Percentiles rank a stretch among this genome's conserved stretches.
Evolutionary conservation across 306 rosid genomes (phyloP).

Genomic region (Begonia peltatifolia): DNA sequence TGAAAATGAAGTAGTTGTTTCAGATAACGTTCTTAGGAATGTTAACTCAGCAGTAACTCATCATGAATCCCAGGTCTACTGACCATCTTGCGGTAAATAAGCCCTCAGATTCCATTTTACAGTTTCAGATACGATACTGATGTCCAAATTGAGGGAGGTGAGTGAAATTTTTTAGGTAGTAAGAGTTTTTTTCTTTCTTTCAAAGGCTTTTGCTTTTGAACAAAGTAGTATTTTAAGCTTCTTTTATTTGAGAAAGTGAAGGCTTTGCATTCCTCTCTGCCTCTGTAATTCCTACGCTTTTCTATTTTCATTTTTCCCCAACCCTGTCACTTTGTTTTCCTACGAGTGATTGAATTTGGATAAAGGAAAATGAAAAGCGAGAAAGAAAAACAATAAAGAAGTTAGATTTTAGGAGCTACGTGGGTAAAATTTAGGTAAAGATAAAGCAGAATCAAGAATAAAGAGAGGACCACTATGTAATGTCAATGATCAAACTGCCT

Average conservation of each 20-base stretch:
- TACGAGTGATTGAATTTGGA: not conserved
- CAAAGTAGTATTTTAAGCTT: constrained; percentile 38
- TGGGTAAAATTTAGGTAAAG: not conserved
- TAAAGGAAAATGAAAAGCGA: constrained; percentile 1
- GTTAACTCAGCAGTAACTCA: constrained; percentile 24
- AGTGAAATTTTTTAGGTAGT: not conserved
- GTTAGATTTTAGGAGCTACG: not conserved
- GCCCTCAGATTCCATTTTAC: too few species aligned
- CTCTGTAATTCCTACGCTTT: not conserved
- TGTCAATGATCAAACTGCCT: too few species aligned
- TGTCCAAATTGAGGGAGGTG: not conserved
- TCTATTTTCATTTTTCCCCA: not conserved
- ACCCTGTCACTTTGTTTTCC: not conserved
- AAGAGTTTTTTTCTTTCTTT: constrained; percentile 39
- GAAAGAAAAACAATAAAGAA: not conserved
- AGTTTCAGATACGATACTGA: too few species aligned
- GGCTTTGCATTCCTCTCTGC: not conserved
- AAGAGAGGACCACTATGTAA: not conserved
- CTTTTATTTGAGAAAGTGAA: constrained; percentile 7
- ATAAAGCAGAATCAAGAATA: not conserved
- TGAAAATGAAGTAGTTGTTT: not conserved
- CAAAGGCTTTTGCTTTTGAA: constrained; percentile 27
- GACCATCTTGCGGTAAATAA: too few species aligned
- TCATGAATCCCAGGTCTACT: constrained; percentile 13
- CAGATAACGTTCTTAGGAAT: constrained; percentile 25